These are phyloP conservation scores for Toxoplasma gondii DNA, from an alignment of 169 alveolate species.

Conservation along the genomic window DNA sequence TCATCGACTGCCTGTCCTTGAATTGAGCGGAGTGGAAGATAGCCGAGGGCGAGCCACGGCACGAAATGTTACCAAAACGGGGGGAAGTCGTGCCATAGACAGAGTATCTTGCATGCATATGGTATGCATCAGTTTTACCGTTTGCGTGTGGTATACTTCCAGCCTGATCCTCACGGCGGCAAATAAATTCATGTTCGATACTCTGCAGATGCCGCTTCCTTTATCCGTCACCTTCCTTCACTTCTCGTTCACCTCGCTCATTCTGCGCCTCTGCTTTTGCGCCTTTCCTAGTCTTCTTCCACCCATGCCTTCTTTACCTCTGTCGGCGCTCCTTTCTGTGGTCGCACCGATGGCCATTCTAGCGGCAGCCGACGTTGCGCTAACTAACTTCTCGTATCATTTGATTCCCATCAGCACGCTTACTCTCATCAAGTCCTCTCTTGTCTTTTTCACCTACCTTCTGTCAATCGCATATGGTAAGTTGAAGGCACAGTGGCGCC, in stretches of 20 bases:
- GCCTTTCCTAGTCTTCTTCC: slow-evolving; percentile 24
- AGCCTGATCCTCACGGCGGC: slow-evolving; percentile 54
- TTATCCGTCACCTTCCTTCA: slow-evolving; percentile 51
- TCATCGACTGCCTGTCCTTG: not conserved
- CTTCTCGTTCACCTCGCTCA: slow-evolving; percentile 15
- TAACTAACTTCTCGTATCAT: slow-evolving; percentile 37
- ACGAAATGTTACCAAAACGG: too few relatives aligned
- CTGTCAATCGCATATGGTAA: slow-evolving; percentile 43
- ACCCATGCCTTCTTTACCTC: not conserved
- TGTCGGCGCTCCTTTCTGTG: not conserved
- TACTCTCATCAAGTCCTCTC: slow-evolving; percentile 61
- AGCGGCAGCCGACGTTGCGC: slow-evolving; percentile 52
- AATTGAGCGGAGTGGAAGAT: not conserved
- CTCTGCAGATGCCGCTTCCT: slow-evolving; percentile 33
- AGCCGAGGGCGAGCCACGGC: not conserved
- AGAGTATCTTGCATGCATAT: not conserved
- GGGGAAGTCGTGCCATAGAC: not conserved
- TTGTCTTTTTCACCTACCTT: slow-evolving; percentile 44
- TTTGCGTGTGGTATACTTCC: slow-evolving; percentile 42
- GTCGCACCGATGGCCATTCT: not conserved
- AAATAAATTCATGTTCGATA: slow-evolving; percentile 49
- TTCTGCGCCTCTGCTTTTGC: slow-evolving; percentile 21
- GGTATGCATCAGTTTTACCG: not conserved
- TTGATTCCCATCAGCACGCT: slow-evolving; percentile 46
- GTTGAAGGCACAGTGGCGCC: not conserved